Percentiles rank a stretch among this genome's conserved stretches.
These are phyloP conservation scores for Leersia perrieri DNA, from an alignment of 176 grass and related monocot genomes.

Conservation along the genomic window DNA sequence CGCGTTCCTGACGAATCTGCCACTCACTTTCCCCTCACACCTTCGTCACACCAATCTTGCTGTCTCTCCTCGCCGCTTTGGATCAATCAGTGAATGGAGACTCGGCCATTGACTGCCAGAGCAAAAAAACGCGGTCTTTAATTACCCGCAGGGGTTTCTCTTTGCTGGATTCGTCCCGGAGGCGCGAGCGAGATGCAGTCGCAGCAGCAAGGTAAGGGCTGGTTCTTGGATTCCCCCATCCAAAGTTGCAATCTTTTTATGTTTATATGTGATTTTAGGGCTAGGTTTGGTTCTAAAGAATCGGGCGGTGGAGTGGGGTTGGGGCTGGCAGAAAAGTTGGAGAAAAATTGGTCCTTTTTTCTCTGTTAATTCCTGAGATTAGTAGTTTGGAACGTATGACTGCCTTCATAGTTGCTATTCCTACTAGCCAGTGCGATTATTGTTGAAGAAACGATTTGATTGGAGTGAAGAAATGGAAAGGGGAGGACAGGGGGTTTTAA, in stretches of 20 bases:
- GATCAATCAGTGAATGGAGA: not conserved
- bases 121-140: not conserved
- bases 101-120: slow-evolving; percentile 13
- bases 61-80: not conserved
- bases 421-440: not conserved
- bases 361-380: not conserved
- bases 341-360: not conserved
- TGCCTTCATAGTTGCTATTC: not conserved
- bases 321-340: not conserved
- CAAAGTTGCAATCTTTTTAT: slow-evolving; percentile 16
- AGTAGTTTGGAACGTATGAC: not conserved
- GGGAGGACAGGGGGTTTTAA: not conserved
- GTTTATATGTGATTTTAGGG: not conserved
- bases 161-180: slow-evolving; percentile 1
- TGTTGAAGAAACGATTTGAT: not conserved
- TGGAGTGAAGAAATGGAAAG: not conserved
- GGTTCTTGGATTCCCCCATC: not conserved
- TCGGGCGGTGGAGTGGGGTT: not conserved
- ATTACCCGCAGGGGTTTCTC: not conserved
- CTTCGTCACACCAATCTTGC: not conserved
- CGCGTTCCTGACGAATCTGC: not conserved
- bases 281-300: not conserved
- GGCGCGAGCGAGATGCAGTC: slow-evolving; percentile 38
- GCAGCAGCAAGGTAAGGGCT: slow-evolving; percentile 45
- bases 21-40: not conserved